These are phyloP conservation scores for Coprinopsis strossmayeri DNA, from an alignment of 768 basidiomycete genomes.

Conservation along the genomic window DNA sequence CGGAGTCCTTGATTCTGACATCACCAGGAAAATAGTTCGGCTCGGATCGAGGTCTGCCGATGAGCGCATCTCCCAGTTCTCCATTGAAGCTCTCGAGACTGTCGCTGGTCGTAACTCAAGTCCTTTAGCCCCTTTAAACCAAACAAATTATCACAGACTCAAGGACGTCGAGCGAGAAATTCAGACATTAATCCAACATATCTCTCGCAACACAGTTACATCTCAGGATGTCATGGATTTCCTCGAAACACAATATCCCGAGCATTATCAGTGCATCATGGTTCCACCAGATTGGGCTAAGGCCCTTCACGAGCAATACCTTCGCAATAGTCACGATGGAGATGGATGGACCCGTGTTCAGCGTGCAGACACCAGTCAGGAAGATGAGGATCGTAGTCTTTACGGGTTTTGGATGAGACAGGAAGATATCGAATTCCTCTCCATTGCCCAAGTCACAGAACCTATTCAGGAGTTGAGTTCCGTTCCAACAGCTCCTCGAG, in stretches of 20 bases:
- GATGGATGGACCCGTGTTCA: conserved; percentile 5
- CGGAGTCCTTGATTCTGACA: conserved; percentile 56
- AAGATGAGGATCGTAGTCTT: conserved; percentile 8
- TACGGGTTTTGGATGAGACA: conserved; percentile 49
- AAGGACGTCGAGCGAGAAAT: conserved; percentile 43
- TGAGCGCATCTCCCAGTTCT: conserved; percentile 53
- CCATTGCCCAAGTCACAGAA: background rate
- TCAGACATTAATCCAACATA: conserved; percentile 34
- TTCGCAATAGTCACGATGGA: background rate
- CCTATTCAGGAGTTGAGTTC: background rate
- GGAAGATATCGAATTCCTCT: conserved; percentile 42
- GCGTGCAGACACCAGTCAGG: background rate
- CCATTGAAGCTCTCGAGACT: conserved; percentile 52
- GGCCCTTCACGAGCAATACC: conserved; percentile 14
- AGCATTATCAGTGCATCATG: conserved; percentile 35
- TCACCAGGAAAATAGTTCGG: conserved; percentile 60
- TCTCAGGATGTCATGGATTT: conserved; percentile 33
- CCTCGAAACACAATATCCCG: conserved; percentile 39
- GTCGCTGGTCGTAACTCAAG: conserved; percentile 28
- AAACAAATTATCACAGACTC: conserved; percentile 28
- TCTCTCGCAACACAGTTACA: conserved; percentile 26
- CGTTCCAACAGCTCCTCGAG: background rate
- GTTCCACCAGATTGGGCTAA: conserved; percentile 45
- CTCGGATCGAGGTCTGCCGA: conserved; percentile 61
- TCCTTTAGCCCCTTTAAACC: conserved; percentile 28